A percentile compares a stretch with the other conserved stretches of the same genome.
These are phyloP conservation scores for Penicillium pancosmium DNA, from an alignment of 495 filamentous ascomycete species.

Conservation along the genomic window DNA sequence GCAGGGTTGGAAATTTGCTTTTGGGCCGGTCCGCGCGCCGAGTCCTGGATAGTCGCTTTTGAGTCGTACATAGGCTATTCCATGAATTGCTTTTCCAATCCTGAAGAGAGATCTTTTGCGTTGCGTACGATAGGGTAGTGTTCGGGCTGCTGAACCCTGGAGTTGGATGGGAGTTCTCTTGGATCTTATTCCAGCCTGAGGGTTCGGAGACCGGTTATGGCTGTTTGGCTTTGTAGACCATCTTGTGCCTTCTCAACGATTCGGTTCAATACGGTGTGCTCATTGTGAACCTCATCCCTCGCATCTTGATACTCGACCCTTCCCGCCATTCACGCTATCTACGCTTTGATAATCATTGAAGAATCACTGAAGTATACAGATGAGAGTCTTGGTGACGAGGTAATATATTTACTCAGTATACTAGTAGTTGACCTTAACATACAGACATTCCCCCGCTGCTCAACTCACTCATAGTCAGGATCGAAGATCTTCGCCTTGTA, in stretches of 20 bases:
- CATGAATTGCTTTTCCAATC: conserved; percentile 37
- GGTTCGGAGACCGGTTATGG: too few relatives aligned
- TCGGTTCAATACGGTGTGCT: too few relatives aligned
- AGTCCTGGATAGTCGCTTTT: conserved; percentile 27
- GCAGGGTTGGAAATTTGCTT: conserved; percentile 22
- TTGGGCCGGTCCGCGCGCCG: conserved; percentile 9
- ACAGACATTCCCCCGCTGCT: neutral
- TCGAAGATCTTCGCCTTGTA: conserved; percentile 17
- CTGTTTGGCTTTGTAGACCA: too few relatives aligned
- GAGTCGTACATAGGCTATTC: conserved; percentile 36
- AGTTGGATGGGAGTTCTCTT: neutral
- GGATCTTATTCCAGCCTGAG: neutral
- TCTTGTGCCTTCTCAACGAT: too few relatives aligned
- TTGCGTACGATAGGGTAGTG: neutral
- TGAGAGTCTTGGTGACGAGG: neutral
- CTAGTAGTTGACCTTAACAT: neutral
- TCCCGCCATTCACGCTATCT: too few relatives aligned
- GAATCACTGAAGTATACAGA: too few relatives aligned
- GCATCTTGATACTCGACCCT: too few relatives aligned
- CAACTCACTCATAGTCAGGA: conserved; percentile 11
- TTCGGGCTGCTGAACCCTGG: neutral
- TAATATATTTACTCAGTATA: neutral
- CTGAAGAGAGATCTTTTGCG: conserved; percentile 26
- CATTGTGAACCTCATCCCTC: too few relatives aligned
- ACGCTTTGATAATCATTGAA: too few relatives aligned